Evolutionary conservation across 768 basidiomycete species (phyloP).

Genomic region (Megacollybia marginata): DNA sequence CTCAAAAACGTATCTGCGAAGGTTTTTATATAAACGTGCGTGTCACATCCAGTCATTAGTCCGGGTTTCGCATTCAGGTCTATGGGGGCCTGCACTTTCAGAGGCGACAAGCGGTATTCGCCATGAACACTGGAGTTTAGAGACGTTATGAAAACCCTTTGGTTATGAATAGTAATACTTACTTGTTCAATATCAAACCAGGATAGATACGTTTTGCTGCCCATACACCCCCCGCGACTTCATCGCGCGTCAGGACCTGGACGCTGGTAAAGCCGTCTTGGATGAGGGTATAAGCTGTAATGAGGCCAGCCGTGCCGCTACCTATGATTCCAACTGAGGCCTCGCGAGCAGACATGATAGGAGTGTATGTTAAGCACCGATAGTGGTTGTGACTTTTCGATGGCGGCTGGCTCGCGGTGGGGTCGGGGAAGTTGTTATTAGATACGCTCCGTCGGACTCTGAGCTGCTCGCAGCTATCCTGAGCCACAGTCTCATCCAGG

Average conservation of each 20-base stretch:
- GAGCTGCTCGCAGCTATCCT: too few species aligned
- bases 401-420: too few species aligned
- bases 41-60: conserved; percentile 44
- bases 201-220: conserved; percentile 47
- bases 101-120: conserved; percentile 50
- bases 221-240: conserved; percentile 54
- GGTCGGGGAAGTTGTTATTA: too few species aligned
- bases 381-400: too few species aligned
- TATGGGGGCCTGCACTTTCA: conserved; percentile 42
- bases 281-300: conserved; percentile 48
- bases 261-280: conserved; percentile 52
- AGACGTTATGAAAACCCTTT: too few species aligned
- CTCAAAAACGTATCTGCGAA: conserved; percentile 42
- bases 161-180: conserved; percentile 9
- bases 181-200: conserved; percentile 56
- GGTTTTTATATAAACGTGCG: conserved; percentile 48
- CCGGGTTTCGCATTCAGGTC: conserved; percentile 29
- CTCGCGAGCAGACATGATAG: too few species aligned
- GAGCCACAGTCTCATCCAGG: too few species aligned
- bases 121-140: conserved; percentile 55
- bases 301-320: conserved; percentile 50
- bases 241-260: conserved; percentile 48
- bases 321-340: conserved; percentile 40
- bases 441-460: too few species aligned
- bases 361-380: too few species aligned